Evolutionary conservation across 495 filamentous ascomycete species (phyloP), one percentile per base, ranked within the genome.

Genomic region (Immersiella caudata): DNA sequence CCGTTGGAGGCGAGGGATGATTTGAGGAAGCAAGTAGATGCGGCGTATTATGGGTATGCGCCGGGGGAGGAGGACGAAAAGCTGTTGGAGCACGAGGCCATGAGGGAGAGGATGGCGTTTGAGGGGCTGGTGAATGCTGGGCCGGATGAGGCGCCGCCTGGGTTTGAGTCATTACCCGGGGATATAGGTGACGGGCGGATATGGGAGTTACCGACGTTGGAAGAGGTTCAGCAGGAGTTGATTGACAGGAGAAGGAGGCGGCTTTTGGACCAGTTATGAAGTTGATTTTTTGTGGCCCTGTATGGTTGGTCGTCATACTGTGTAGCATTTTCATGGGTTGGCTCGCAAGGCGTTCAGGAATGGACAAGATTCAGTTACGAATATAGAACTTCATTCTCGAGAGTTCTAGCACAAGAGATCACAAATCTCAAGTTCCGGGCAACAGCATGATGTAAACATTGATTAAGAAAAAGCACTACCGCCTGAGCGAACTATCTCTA

Each of bases 21-120:
- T 73, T 78, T 98, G 78, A 84, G 93, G 67, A 89, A 85, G 80
- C 86, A 89, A 70, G 93, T 98, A 3, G 93, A 99, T 84, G 96
- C 96, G 21, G 90, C 89, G 57, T 99, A 99, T 73, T 99, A 97
- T 74, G 95, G 95, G 35, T 99, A 96, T 77, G 92, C 93, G 71
- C 85, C 94, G 25, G 93, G 94, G 73, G 95, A 98, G 78, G 95
- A 97, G 78, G 95, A 97, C 79, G 93, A 91, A 0, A 86, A 85
- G 56, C 74, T 98, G 73, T 73, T 98, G 65, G 88, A 80, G 57
- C 98, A 97, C 75, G 95, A 99, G 79, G 82, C 79, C 56, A 78
- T 85, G 74, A 94, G 92, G 82, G 95, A 98, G 82, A 85, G 88
- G 71, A 89, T 96, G 78, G 91, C 93, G 1, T 81, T 85, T 60